A percentile compares a stretch with the other conserved stretches of the same genome.
Conservation (phyloP, 495 filamentous ascomycete genomes). For the Penicillium cataractarum region DNA sequence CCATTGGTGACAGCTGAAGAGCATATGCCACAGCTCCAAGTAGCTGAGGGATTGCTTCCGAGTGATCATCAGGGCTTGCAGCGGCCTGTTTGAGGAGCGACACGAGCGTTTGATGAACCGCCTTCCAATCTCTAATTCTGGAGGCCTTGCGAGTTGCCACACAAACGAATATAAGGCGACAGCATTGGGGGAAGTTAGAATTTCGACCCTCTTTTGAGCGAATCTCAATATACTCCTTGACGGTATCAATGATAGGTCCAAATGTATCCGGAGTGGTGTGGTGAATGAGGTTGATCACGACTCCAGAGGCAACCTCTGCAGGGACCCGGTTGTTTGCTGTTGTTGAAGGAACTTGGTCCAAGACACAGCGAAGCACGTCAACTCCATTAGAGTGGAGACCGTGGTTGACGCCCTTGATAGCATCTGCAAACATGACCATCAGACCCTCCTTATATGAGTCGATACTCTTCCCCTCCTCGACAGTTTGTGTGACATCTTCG, state of each 20-base stretch:
- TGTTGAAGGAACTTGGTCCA: conserved; percentile 53
- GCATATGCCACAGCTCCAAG: conserved; percentile 66
- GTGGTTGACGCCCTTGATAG: conserved; percentile 79
- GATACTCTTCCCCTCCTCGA: conserved; percentile 51
- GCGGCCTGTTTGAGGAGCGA: conserved; percentile 54
- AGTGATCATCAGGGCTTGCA: conserved; percentile 42
- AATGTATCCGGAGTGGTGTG: conserved; percentile 71
- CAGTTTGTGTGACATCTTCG: conserved; percentile 62
- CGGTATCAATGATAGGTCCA: conserved; percentile 59
- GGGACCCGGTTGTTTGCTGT: conserved; percentile 49
- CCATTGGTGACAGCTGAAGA: conserved; percentile 77
- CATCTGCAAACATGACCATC: conserved; percentile 87
- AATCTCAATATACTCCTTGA: conserved; percentile 54
- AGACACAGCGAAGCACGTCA: conserved; percentile 67
- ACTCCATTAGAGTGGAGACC: conserved; percentile 79
- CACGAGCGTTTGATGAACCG: conserved; percentile 60
- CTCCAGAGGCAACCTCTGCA: conserved; percentile 69
- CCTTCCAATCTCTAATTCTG: conserved; percentile 73
- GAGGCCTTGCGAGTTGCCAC: conserved; percentile 76
- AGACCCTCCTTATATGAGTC: conserved; percentile 76
- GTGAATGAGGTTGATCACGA: conserved; percentile 79
- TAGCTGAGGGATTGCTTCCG: conserved; percentile 57
- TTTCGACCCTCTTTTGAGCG: conserved; percentile 36
- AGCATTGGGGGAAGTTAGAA: conserved; percentile 53
- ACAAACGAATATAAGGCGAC: conserved; percentile 66